Conservation (phyloP, 148 eudicot genomes). For the Bassia scoparia region DNA sequence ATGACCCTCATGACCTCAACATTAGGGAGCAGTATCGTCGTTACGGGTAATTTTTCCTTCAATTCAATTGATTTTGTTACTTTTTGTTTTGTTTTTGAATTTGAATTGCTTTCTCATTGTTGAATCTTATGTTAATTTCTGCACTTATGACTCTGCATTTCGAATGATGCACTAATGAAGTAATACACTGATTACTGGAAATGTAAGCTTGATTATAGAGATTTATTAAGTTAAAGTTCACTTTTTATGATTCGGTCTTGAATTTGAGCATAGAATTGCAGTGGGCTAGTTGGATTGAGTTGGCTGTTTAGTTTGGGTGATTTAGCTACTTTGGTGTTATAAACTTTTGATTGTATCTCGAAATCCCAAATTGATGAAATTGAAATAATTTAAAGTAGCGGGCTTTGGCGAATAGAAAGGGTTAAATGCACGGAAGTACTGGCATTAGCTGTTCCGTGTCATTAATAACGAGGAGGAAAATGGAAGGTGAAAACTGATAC, state of each 20-base stretch:
- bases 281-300: background rate
- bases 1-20: conserved; percentile 64
- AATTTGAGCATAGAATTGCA: background rate
- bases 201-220: no score
- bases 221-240: no score
- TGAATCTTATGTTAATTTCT: background rate
- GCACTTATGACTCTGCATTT: background rate
- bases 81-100: background rate
- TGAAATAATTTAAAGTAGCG: background rate
- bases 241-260: background rate
- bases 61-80: background rate
- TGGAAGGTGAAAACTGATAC: background rate
- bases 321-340: no score
- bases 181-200: background rate
- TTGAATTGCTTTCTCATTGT: conserved; percentile 11
- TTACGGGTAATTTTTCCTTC: conserved; percentile 48
- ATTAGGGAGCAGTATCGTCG: conserved; percentile 76
- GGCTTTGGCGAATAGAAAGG: background rate
- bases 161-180: no score
- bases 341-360: no score
- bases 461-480: background rate
- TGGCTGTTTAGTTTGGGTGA: background rate
- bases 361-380: background rate
- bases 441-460: background rate
- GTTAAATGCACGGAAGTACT: background rate